phyloP scores from a whole-genome alignment of 2,329 filamentous ascomycete species.

The Intubia oerlemansii region DNA sequence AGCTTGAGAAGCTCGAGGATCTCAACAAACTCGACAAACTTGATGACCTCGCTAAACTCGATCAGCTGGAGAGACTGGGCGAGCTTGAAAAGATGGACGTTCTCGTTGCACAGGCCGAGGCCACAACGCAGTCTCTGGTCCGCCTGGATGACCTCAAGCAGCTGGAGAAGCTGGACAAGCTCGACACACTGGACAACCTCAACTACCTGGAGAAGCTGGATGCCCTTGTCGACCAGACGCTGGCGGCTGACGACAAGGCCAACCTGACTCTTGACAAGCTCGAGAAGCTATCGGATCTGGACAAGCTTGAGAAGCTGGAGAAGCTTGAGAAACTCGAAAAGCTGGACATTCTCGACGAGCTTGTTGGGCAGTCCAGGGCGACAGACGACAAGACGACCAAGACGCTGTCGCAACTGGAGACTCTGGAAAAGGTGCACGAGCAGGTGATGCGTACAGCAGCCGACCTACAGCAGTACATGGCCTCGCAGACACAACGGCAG shows the following conservation, averaged over 20 bases:
- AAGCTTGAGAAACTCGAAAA: slow-evolving; percentile 24
- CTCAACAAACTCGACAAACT: slow-evolving; percentile 17
- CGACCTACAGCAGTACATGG: slow-evolving; percentile 67
- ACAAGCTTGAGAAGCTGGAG: slow-evolving; percentile 23
- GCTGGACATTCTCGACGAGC: slow-evolving; percentile 33
- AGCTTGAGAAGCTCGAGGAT: slow-evolving; percentile 1
- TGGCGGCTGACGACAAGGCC: neutral
- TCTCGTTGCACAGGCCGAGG: too few relatives aligned
- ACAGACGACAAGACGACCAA: slow-evolving; percentile 27
- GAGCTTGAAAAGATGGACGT: slow-evolving; percentile 15
- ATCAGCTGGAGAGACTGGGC: slow-evolving; percentile 23
- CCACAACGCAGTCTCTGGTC: too few relatives aligned
- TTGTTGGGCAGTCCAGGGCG: slow-evolving; percentile 40
- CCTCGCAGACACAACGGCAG: slow-evolving; percentile 52
- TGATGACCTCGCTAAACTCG: slow-evolving; percentile 16
- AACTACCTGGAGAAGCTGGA: neutral
- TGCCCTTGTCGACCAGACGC: too few relatives aligned
- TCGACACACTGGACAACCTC: slow-evolving; percentile 17
- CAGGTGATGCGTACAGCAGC: slow-evolving; percentile 69
- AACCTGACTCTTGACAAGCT: too few relatives aligned
- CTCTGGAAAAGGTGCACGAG: slow-evolving; percentile 72
- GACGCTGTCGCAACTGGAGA: slow-evolving; percentile 54
- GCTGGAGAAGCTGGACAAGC: slow-evolving; percentile 1
- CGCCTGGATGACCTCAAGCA: slow-evolving; percentile 14
- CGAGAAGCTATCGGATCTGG: slow-evolving; percentile 1